phyloP scores from a whole-genome alignment of 148 eudicot species.

The Vaccinium corymbosum region DNA sequence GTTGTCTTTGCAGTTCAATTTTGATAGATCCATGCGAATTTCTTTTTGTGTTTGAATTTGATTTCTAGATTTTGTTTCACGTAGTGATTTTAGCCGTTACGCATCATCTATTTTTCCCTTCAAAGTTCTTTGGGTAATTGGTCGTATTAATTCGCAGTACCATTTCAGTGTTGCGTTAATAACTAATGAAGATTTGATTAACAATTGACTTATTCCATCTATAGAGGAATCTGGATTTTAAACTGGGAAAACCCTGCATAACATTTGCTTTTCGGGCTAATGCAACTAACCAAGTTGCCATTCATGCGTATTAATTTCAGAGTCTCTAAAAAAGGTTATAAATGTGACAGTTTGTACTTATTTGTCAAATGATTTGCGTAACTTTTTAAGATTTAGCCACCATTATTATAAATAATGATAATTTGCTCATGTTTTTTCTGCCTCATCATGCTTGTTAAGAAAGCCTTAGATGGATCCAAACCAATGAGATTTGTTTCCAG shows the following conservation, averaged over 20 bases:
- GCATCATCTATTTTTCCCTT: not conserved
- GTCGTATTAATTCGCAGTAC: not conserved
- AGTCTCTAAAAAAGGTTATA: not conserved
- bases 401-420: not conserved
- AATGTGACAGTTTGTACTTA: not conserved
- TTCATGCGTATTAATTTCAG: not conserved
- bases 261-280: not conserved
- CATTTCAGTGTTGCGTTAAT: not conserved
- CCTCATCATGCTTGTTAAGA: not conserved
- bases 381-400: not conserved
- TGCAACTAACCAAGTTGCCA: not conserved
- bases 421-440: not conserved
- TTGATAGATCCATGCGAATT: slow-evolving; percentile 15
- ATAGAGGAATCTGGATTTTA: not conserved
- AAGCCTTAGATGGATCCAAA: not conserved
- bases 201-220: not conserved
- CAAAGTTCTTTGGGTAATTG: not conserved
- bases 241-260: not conserved
- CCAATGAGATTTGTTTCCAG: not conserved
- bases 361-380: not conserved
- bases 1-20: not conserved
- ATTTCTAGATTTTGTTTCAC: not conserved
- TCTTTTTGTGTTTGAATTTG: not conserved
- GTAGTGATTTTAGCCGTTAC: not conserved
- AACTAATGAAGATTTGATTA: not conserved